phyloP scores from a whole-genome alignment of 176 grass and related monocot species.

The Ensete ventricosum region DNA sequence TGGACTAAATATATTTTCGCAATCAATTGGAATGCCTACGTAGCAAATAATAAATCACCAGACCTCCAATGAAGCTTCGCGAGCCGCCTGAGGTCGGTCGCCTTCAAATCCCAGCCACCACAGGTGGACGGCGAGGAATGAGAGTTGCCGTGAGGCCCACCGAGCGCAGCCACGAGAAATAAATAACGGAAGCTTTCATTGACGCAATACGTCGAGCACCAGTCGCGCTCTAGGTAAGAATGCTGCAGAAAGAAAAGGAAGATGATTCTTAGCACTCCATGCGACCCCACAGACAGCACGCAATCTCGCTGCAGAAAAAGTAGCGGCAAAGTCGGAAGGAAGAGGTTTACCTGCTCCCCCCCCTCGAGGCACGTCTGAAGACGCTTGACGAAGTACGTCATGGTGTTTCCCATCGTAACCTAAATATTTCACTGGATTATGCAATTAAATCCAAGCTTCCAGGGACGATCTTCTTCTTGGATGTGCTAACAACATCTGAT shows the following conservation, averaged over 20 bases:
- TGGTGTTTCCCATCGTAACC: neutral
- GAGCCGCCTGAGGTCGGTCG: neutral
- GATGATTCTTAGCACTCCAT: neutral
- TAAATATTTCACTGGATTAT: neutral
- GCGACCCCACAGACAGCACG: neutral
- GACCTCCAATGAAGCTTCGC: neutral
- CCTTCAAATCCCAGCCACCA: too few relatives aligned
- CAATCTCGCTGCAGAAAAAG: neutral
- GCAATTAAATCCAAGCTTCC: neutral
- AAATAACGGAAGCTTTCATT: neutral
- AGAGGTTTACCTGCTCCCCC: neutral
- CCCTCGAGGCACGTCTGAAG: neutral
- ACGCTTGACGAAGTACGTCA: neutral
- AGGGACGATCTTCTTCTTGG: neutral
- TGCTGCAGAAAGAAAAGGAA: neutral
- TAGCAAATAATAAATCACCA: neutral
- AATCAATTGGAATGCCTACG: too few relatives aligned
- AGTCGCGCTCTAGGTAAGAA: neutral
- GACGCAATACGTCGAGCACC: neutral
- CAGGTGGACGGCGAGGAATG: neutral
- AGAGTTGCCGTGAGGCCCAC: neutral
- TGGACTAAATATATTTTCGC: too few relatives aligned
- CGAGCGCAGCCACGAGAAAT: neutral
- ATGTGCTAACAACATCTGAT: neutral
- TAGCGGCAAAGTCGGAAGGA: neutral